These are phyloP conservation scores for Limnomonas spitsbergensis DNA, from an alignment of 139 green algal genomes.

Conservation along the genomic window DNA sequence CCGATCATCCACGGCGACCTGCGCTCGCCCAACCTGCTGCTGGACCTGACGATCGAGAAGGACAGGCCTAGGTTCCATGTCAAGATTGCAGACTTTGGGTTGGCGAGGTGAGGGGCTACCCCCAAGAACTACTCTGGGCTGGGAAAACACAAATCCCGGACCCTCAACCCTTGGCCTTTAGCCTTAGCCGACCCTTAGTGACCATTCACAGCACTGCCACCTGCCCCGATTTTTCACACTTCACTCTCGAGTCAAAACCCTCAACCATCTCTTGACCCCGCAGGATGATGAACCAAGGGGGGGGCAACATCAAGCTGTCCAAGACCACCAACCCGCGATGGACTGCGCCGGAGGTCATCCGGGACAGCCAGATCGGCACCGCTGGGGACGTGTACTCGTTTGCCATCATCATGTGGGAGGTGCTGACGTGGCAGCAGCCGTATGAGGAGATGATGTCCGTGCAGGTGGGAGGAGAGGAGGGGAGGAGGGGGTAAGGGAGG, in stretches of 20 bases:
- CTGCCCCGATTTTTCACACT: too few species aligned
- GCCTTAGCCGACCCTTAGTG: too few species aligned
- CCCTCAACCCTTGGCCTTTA: too few species aligned
- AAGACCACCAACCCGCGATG: constrained; percentile 60
- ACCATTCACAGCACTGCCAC: too few species aligned
- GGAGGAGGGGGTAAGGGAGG: too few species aligned
- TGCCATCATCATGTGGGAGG: constrained; percentile 67
- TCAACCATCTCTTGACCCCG: too few species aligned
- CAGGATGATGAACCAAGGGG: constrained; percentile 6
- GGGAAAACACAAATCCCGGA: too few species aligned
- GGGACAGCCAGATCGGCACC: constrained; percentile 21
- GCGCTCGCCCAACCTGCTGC: constrained; percentile 60
- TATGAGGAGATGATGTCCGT: constrained; percentile 70
- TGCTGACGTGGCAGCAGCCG: constrained; percentile 84
- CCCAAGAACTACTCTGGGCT: too few species aligned
- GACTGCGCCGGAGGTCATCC: constrained; percentile 58
- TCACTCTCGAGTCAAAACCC: too few species aligned
- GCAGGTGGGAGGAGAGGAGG: too few species aligned
- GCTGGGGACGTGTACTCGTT: constrained; percentile 52
- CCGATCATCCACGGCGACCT: constrained; percentile 90
- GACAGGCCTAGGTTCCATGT: constrained; percentile 51
- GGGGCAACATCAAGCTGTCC: constrained; percentile 29
- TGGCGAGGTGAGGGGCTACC: constrained; percentile 15
- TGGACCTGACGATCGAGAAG: constrained; percentile 53
- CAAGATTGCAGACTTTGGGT: constrained; percentile 52